Evolutionary conservation across 179 eudicot species (phyloP), one percentile per base, ranked within the genome.

Genomic region (Drosera spatulata): DNA sequence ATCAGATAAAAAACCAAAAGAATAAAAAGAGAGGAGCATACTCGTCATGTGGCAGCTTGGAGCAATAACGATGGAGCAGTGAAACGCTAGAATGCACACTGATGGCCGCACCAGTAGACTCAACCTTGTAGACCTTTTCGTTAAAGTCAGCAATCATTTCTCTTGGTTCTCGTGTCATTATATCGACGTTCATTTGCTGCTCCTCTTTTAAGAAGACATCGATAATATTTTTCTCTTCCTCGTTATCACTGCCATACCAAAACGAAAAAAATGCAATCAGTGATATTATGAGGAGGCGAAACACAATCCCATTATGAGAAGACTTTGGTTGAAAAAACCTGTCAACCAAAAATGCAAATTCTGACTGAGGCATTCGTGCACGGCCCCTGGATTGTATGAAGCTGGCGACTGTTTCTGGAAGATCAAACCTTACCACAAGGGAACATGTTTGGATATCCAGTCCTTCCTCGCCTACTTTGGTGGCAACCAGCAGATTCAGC

Each of bases 391-490:
- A 90, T 73, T 94, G 99, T 72, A 94, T 94, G 66, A 90, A 94
- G 82, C 99, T 90, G 60, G 97, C 77, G 60, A 90, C 72, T 43
- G 95, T 94, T 73, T 94, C 97, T 7, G 99, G 99, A 77, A 94
- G 91, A 77, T 94, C 99, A 71, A 94, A 94, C 22, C 99, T 76
- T 75, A 94, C 76, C 41, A 94, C 99, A 67, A 94, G 95, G 81
- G 95, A 94, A 73, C 99, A 94, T 47, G 99, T 94, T 77, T 90
- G 99, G 61, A 94, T 90, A 75, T 94, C 99, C 68, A 94, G 95
- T 64, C 99, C 99, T 80, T 94, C 99, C 71, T 94, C 99, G 51
- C 87, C 99, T 54, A 90, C 99, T 77, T 94, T 94, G 47, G 99
- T 94, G 15, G 99, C 99, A 74, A 94, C 86, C 74, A 94, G 66